Conservation (phyloP, 805 yeast species). For the Tetrapisispora arboricola region DNA sequence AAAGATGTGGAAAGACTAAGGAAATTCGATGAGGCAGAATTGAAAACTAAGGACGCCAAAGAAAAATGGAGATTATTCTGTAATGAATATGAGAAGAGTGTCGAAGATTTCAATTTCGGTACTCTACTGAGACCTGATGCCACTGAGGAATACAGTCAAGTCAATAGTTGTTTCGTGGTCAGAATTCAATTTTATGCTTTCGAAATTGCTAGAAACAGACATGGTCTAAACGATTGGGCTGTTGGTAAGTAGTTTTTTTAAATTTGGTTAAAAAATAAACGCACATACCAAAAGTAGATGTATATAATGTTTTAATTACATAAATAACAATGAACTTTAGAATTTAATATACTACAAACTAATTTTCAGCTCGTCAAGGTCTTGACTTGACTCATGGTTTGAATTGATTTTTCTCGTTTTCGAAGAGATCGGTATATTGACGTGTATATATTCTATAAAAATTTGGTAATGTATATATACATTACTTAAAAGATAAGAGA, state of each 20-base stretch:
- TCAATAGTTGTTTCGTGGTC: conserved; percentile 78
- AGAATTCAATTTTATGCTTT: conserved; percentile 92
- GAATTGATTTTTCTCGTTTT: no score
- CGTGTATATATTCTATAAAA: no score
- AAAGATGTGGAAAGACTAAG: conserved; percentile 46
- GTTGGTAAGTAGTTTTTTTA: conserved; percentile 27
- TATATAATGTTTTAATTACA: no score
- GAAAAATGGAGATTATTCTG: conserved; percentile 85
- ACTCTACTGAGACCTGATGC: conserved; percentile 74
- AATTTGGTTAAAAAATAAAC: no score
- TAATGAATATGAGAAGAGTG: conserved; percentile 64
- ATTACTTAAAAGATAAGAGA: no score
- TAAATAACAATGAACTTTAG: no score
- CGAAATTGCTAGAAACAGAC: conserved; percentile 87
- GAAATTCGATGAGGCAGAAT: conserved; percentile 59
- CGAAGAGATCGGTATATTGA: no score
- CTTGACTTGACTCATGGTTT: no score
- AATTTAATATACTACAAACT: no score
- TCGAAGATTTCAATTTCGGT: conserved; percentile 93
- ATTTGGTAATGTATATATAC: no score
- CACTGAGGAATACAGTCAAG: conserved; percentile 66
- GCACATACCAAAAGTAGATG: no score
- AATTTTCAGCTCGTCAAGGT: no score
- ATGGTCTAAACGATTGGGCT: conserved; percentile 89
- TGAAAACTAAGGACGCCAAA: conserved; percentile 75